Base-by-base conservation (phyloP, 805 yeast genomes). In the Monosporozyma yasuniensis region DNA sequence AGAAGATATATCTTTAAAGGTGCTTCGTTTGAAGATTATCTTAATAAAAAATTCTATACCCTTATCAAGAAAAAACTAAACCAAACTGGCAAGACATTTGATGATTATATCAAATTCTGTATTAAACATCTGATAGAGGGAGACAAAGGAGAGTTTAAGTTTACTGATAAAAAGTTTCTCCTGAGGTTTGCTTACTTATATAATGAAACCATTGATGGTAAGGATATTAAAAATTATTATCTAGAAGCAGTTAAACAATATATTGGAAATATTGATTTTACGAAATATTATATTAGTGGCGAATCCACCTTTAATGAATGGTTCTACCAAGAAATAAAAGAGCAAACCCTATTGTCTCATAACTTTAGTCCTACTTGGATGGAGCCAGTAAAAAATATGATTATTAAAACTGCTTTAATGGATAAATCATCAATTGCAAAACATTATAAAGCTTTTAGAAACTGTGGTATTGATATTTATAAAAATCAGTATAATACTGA, bases 1-100 rank as follows among this genome's bases (percentile, higher is more conserved):
- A 51, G 51, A 19, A 52, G 52, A 44, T 30, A 30, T 14, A 34
- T 49, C 5, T 30, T 48, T 5, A 42, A 44, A n/a, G 43, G 35
- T 47, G 11, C 23, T 46, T 19, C 48, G 28, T 34, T 49, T 52
- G 18, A 47, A 47, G 51, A 51, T 18, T 14, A 30, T 7, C 12
- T 47, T 5, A 47, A 52, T n/a, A 49, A 47, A 11, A 42, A 32
- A 42, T 42, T 42, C 16, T 39, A 39, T 21, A 6, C 7, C 4
- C 8, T n/a, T 19, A 14, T 39, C 7, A 39, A 39, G 14, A 21
- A 12, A 10, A 21, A 12, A 9, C 6, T 39, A 5, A 39, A 39
- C 11, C 4, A 12, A 12, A 39, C 21, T 3, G 25, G 21, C 6
- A 21, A 39, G 8, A 21, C 25, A n/a, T 39, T 39, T 39, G 27